Evolutionary conservation across 345 rosid species (phyloP), one percentile per base, ranked within the genome.

Genomic region (Microcos paniculata): DNA sequence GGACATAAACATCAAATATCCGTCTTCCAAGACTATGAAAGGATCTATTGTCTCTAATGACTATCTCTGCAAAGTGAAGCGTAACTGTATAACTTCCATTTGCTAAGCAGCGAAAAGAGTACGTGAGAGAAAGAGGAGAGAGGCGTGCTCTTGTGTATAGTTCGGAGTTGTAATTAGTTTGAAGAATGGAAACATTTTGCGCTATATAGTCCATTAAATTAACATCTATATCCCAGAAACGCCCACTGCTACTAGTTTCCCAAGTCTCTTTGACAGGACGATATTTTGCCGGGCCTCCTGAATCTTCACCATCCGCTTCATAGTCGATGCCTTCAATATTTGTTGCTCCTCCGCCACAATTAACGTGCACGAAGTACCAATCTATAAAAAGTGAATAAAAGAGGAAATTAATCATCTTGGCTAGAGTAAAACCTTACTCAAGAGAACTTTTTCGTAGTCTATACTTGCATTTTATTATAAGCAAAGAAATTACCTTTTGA

Each of bases 241-340:
- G 79, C 15, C 92, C 92, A 1, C 87, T 87, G 82, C 82, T 87
- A 71, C 90, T 87, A 9, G 85, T 79, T 77, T 84, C 90, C 92
- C 92, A 89, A 30, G 78, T 58, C 21, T 28, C 70, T 52, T 46
- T 14, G 53, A 73, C 14, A 14, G 58, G 78, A 71, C 70, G 0
- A 45, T 80, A 82, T 71, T 70, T 80, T 76, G 85, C 82, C 55
- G 88, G 74, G 51, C 89, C 85, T 46, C 80, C 84, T 38, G 46
- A 31, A 19, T 72, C 71, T 61, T 40, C 45, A 77, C 31, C 45
- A 79, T 89, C 92, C 7, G 80, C 89, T 16, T 77, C 77, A 24
- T 85, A 87, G 10, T 57, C 10, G 79, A 80, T 80, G 28, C 70
- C 78, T 10, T 73, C 62, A 51, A 72, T 42, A 2, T 70, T 52